Conservation (phyloP, 2,329 filamentous ascomycete species). For the Aspergillus neoniger region DNA sequence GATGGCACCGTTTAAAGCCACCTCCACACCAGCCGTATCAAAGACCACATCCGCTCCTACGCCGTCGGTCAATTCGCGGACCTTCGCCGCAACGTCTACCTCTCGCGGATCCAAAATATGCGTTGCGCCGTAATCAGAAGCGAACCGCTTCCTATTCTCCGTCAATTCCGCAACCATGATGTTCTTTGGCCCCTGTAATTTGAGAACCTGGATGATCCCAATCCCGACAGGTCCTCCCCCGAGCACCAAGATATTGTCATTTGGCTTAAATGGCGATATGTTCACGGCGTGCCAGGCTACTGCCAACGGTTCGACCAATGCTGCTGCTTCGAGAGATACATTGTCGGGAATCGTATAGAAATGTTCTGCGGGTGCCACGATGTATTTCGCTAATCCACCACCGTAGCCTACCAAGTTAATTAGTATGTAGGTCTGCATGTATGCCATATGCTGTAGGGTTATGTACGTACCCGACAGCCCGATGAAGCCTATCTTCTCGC, state of each 20-base stretch:
- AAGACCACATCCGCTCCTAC: slow-evolving; percentile 61
- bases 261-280: slow-evolving; percentile 48
- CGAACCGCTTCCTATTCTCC: slow-evolving; percentile 53
- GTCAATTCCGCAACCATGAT: slow-evolving; percentile 63
- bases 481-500: slow-evolving; percentile 58
- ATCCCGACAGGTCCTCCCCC: slow-evolving; percentile 66
- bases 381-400: slow-evolving; percentile 31
- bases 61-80: slow-evolving; percentile 50
- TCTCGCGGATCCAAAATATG: slow-evolving; percentile 55
- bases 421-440: too few species aligned
- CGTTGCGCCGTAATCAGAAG: slow-evolving; percentile 57
- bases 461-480: slow-evolving; percentile 46
- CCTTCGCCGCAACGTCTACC: slow-evolving; percentile 48
- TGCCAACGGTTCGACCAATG: slow-evolving; percentile 63
- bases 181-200: slow-evolving; percentile 53
- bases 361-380: slow-evolving; percentile 28
- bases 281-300: slow-evolving; percentile 67
- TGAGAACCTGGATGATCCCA: slow-evolving; percentile 60
- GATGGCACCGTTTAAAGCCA: slow-evolving; percentile 50
- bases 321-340: slow-evolving; percentile 49
- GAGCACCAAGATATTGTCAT: slow-evolving; percentile 56
- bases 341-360: slow-evolving; percentile 29
- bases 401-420: slow-evolving; percentile 25
- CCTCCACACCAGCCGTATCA: slow-evolving; percentile 63
- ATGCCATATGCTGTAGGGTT: too few species aligned